Conservation (phyloP, 345 rosid genomes). For the Ceriops decandra region DNA sequence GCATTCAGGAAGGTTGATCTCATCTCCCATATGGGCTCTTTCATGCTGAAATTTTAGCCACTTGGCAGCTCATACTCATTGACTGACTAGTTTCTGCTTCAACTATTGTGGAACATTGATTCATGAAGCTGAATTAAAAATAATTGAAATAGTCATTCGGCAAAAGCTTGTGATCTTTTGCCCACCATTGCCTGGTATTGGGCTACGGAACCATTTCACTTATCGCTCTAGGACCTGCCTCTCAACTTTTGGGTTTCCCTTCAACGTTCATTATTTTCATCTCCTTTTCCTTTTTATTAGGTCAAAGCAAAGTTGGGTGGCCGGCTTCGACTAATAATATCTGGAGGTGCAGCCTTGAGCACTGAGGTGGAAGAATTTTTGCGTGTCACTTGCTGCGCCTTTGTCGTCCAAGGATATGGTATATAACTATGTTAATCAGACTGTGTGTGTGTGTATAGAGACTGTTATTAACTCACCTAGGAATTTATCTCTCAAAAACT, state of each 20-base stretch:
- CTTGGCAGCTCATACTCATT: not conserved
- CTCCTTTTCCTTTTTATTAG: conserved; percentile 30
- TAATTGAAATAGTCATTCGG: too few species aligned
- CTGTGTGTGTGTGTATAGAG: not conserved
- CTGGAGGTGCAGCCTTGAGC: conserved; percentile 94
- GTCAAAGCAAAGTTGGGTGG: conserved; percentile 91
- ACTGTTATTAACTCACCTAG: too few species aligned
- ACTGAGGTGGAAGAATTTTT: conserved; percentile 87
- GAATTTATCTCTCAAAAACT: too few species aligned
- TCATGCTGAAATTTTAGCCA: conserved; percentile 8
- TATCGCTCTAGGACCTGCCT: not conserved
- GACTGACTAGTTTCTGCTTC: not conserved
- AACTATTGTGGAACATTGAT: not conserved
- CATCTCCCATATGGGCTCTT: not conserved
- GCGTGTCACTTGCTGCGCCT: conserved; percentile 86
- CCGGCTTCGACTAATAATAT: conserved; percentile 64
- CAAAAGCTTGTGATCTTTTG: too few species aligned
- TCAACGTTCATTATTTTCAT: not conserved
- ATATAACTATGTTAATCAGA: conserved; percentile 19
- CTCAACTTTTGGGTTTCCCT: not conserved
- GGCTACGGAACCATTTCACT: not conserved
- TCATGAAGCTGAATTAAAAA: too few species aligned
- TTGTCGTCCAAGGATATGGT: conserved; percentile 91
- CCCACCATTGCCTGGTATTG: too few species aligned
- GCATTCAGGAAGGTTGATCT: conserved; percentile 87